phyloP scores from a whole-genome alignment of 139 green algal genomes.

The Penium margaritaceum region DNA sequence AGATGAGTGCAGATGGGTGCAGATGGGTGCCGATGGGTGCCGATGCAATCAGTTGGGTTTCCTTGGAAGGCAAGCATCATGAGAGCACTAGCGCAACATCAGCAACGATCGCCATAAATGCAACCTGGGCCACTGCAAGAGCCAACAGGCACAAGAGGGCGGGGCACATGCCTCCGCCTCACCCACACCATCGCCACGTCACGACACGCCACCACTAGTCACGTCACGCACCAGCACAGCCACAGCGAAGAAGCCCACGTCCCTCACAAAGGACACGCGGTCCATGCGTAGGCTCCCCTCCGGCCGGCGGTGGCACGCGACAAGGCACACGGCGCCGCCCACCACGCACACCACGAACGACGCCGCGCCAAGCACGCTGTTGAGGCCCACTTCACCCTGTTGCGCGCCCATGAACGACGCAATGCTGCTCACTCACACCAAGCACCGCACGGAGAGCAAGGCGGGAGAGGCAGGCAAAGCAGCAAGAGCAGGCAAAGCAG shows the following conservation, averaged over 20 bases:
- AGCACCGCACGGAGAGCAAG: no score
- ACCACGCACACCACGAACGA: slow-evolving; percentile 44
- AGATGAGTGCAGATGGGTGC: background rate
- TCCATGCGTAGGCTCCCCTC: background rate
- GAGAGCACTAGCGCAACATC: no score
- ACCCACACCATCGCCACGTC: no score
- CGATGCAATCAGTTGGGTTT: background rate
- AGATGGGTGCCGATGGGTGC: no score
- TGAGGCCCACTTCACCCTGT: slow-evolving; percentile 43
- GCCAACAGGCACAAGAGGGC: no score
- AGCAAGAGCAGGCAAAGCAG: no score
- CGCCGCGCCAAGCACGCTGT: slow-evolving; percentile 47
- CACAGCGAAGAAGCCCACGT: slow-evolving; percentile 52
- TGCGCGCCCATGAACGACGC: slow-evolving; percentile 39
- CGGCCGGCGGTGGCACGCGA: background rate
- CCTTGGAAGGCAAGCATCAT: background rate
- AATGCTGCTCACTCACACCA: no score
- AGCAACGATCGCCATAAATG: background rate
- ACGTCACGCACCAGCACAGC: slow-evolving; percentile 21
- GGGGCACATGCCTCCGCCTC: no score
- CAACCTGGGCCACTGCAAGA: background rate
- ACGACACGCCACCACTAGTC: no score
- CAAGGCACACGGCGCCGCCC: slow-evolving; percentile 38
- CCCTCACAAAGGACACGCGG: slow-evolving; percentile 38
- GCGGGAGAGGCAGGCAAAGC: no score